Conservation (phyloP, 371 early-diverging fungal genomes). For the Parasitella parasitica region DNA sequence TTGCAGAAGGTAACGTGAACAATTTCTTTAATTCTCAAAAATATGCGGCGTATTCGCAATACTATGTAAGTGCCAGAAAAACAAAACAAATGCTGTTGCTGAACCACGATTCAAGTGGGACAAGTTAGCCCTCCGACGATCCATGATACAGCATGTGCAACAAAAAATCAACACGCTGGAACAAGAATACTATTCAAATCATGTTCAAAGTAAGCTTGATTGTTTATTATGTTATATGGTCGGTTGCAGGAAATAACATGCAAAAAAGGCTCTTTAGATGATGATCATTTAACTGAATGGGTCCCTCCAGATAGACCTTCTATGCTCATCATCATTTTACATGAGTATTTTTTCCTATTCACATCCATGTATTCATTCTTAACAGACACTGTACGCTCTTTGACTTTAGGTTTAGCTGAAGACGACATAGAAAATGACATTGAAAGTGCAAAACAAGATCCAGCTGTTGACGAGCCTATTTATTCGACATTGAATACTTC, state of each 20-base stretch:
- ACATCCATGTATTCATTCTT: not conserved
- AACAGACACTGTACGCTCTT: constrained; percentile 24
- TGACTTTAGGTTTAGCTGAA: constrained; percentile 35
- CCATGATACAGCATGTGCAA: constrained; percentile 34
- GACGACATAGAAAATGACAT: constrained; percentile 32
- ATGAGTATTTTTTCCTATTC: not conserved
- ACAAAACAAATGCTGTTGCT: not conserved
- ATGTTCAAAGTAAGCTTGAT: constrained; percentile 25
- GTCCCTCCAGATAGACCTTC: constrained; percentile 40
- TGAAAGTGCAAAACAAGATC: constrained; percentile 21
- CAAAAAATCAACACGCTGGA: constrained; percentile 28
- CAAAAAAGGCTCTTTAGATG: constrained; percentile 30
- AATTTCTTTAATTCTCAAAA: constrained; percentile 26
- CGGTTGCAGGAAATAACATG: not conserved
- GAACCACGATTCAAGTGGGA: constrained; percentile 24
- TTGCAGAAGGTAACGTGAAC: constrained; percentile 23
- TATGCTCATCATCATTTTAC: constrained; percentile 38
- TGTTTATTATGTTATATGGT: not conserved
- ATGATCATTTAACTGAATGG: constrained; percentile 36
- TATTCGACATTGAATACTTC: not conserved
- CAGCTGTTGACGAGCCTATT: not conserved
- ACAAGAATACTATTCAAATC: constrained; percentile 34
- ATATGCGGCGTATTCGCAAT: constrained; percentile 32
- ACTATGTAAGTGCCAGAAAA: constrained; percentile 16
- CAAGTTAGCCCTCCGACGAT: constrained; percentile 29